These are phyloP conservation scores for Phylloboletellus chloephorus DNA, from an alignment of 1,284 basidiomycete species.

Conservation along the genomic window DNA sequence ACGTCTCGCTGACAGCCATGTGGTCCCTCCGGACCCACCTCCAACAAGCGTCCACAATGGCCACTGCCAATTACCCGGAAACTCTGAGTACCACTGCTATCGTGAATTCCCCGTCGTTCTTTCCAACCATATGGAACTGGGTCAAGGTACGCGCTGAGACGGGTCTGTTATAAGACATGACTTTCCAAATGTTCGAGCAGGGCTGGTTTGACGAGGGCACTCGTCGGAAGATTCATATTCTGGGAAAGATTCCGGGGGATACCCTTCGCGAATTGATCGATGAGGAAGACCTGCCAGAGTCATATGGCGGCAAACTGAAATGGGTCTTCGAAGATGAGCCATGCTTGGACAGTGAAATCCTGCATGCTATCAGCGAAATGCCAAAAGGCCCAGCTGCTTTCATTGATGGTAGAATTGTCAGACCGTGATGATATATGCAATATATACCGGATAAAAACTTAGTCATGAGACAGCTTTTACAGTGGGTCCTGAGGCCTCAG, in stretches of 20 bases:
- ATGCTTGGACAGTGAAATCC: conserved; percentile 45
- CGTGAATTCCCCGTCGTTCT: conserved; percentile 73
- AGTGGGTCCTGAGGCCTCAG: too few relatives aligned
- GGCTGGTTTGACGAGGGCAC: conserved; percentile 76
- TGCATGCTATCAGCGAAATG: conserved; percentile 39
- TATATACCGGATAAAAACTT: too few relatives aligned
- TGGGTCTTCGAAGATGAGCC: conserved; percentile 65
- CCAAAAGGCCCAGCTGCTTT: conserved; percentile 52
- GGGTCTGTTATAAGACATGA: not conserved
- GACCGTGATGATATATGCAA: conserved; percentile 10
- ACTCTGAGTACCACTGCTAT: conserved; percentile 60
- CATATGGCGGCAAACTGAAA: conserved; percentile 64
- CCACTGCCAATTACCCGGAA: conserved; percentile 76
- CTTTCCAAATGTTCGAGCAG: conserved; percentile 28
- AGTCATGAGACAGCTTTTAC: too few relatives aligned
- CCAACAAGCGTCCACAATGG: conserved; percentile 66
- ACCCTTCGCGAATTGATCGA: conserved; percentile 51
- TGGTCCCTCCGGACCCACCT: conserved; percentile 66
- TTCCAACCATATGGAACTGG: conserved; percentile 75
- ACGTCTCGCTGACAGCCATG: conserved; percentile 56
- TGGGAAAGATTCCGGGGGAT: conserved; percentile 52
- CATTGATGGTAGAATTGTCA: conserved; percentile 36
- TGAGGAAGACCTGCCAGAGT: conserved; percentile 51
- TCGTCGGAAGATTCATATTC: conserved; percentile 62
- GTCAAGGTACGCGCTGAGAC: conserved; percentile 47